These are phyloP conservation scores for Pseudomonodictys pantanalensis DNA, from an alignment of 495 filamentous ascomycete genomes.

Conservation along the genomic window DNA sequence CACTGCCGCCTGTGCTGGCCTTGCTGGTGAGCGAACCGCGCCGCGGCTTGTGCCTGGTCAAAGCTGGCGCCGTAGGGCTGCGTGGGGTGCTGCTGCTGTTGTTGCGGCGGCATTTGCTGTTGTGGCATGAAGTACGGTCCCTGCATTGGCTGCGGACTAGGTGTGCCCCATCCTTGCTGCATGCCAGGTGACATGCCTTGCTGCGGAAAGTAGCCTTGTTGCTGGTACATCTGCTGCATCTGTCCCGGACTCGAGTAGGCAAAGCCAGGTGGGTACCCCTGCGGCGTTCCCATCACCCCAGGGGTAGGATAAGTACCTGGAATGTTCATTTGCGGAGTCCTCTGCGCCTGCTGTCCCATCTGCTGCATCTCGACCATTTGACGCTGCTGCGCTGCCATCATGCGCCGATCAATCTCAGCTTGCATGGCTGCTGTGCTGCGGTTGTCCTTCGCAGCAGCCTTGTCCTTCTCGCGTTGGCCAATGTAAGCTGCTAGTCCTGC, in stretches of 20 bases:
- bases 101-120: constrained; percentile 8
- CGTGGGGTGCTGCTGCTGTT: constrained; percentile 13
- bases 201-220: constrained; percentile 28
- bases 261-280: constrained; percentile 10
- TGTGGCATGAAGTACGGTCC: constrained; percentile 24
- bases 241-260: constrained; percentile 23
- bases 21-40: constrained; percentile 25
- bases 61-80: constrained; percentile 31
- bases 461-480: constrained; percentile 30
- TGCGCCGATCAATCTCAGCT: constrained; percentile 30
- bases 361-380: constrained; percentile 33
- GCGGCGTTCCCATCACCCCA: constrained; percentile 18
- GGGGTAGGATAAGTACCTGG: no score
- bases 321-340: no score
- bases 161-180: constrained; percentile 16
- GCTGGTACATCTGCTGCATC: constrained; percentile 22
- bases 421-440: constrained; percentile 27
- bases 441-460: constrained; percentile 21
- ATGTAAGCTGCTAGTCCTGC: constrained; percentile 27
- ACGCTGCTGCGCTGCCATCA: constrained; percentile 25
- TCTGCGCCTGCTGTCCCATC: background rate
- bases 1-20: constrained; percentile 6
- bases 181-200: constrained; percentile 4
- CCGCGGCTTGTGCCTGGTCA: constrained; percentile 30
- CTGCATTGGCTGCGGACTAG: constrained; percentile 22